A percentile compares a stretch with the other conserved stretches of the same genome.
These are phyloP conservation scores for Phellinidium pouzarii DNA, from an alignment of 1,284 basidiomycete species.

Conservation along the genomic window DNA sequence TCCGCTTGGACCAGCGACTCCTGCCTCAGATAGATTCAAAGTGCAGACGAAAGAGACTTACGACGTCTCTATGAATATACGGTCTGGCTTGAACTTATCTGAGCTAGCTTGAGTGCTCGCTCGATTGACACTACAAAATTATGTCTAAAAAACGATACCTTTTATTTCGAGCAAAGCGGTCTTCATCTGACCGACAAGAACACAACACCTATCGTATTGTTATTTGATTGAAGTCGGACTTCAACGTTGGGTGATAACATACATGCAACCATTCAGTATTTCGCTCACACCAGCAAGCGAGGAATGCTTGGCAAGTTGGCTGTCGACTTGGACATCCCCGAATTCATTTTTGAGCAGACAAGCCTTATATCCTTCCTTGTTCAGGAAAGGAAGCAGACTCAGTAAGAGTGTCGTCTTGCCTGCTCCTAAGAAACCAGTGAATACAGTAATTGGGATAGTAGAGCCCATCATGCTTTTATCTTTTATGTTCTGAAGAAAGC, in stretches of 20 bases:
- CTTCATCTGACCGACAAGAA: slow-evolving; percentile 89
- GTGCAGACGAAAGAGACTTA: slow-evolving; percentile 32
- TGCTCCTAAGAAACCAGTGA: slow-evolving; percentile 77
- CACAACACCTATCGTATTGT: slow-evolving; percentile 62
- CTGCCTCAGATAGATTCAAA: slow-evolving; percentile 8
- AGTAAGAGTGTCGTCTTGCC: slow-evolving; percentile 77
- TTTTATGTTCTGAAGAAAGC: not conserved
- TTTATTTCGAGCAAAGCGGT: slow-evolving; percentile 80
- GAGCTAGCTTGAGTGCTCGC: slow-evolving; percentile 3
- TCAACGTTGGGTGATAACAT: slow-evolving; percentile 4
- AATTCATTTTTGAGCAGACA: slow-evolving; percentile 88
- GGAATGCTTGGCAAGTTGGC: slow-evolving; percentile 78
- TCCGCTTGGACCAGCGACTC: slow-evolving; percentile 58
- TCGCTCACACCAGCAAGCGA: slow-evolving; percentile 81
- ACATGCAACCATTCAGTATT: slow-evolving; percentile 92
- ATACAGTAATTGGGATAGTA: slow-evolving; percentile 73
- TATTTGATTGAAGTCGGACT: not conserved
- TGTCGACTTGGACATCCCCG: slow-evolving; percentile 82
- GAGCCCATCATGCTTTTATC: not conserved
- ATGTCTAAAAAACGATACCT: slow-evolving; percentile 37
- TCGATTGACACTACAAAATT: not conserved
- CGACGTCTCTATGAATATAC: slow-evolving; percentile 93
- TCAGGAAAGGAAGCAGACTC: slow-evolving; percentile 72
- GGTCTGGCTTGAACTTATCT: slow-evolving; percentile 79
- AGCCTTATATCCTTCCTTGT: slow-evolving; percentile 69